Base-by-base conservation (phyloP, 2,329 filamentous ascomycete genomes). In the Sphaerulina vaccinii region DNA sequence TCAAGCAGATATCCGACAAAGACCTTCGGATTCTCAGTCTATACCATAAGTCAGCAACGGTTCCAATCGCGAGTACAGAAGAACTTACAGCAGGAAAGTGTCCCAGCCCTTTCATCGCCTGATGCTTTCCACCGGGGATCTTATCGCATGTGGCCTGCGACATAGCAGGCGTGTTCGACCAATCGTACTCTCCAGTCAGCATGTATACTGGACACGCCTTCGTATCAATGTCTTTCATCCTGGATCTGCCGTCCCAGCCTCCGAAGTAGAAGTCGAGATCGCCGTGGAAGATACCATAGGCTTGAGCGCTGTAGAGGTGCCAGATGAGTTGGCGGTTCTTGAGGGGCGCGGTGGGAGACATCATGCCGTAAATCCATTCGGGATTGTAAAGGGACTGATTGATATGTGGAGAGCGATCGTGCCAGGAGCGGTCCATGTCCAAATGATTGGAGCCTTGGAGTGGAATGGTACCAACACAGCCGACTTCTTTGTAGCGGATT, bases 221-320 rank as follows among this genome's bases (percentile, higher is more conserved):
- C 2, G 72, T 75, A 55, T 79, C 71, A 61, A 79, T 78, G 6
- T 63, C 48, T 15, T 52, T 50, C 55, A 60, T 59, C 48, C 74
- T 70, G 10, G 68, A 63, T 21, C 76, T 71, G 8, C 73, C 75
- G 58, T 79, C 76, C 65, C 71, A 79, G 40, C 75, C 75, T 5
- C 73, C 73, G 46, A 78, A 78, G 67, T 76, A 78, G 62, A 78
- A 78, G 61, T 78, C 74, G 13, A 78, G 63, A 52, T 78, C 75
- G 19, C 75, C 75, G 59, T 78, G 75, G 67, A 79, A 78, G 42
- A 78, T 75, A 1, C 75, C 75, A 51, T 78, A 79, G 1, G 76
- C 75, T 65, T 78, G 75, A 0, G 70, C 70, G 5, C 70, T 74
- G 60, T 78, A 78, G 9, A 73, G 52, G 54, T 78, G 76, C 75